phyloP scores from a whole-genome alignment of 495 filamentous ascomycete species.

The Acidomyces sp. region DNA sequence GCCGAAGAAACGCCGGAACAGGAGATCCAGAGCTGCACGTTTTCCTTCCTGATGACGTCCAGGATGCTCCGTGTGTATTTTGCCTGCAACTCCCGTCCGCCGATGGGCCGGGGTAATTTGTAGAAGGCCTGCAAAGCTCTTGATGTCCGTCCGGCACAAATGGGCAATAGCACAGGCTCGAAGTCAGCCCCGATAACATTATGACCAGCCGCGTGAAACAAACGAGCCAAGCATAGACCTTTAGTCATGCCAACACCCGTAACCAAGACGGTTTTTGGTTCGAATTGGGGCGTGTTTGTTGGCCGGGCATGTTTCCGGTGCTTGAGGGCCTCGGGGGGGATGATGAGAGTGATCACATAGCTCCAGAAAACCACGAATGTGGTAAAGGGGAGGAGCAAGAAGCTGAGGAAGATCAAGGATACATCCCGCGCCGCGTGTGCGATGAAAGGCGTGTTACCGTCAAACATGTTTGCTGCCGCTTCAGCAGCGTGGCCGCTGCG shows the following conservation, averaged over 20 bases:
- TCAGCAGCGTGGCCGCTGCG: no score
- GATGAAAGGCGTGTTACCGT: conserved; percentile 21
- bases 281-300: conserved; percentile 30
- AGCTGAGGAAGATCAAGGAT: conserved; percentile 36
- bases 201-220: conserved; percentile 53
- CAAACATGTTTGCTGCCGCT: conserved; percentile 12
- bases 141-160: conserved; percentile 33
- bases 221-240: conserved; percentile 52
- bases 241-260: conserved; percentile 60
- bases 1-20: conserved; percentile 49
- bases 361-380: conserved; percentile 37
- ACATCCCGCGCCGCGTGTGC: conserved; percentile 36
- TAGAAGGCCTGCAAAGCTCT: conserved; percentile 40
- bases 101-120: conserved; percentile 30
- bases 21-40: conserved; percentile 59
- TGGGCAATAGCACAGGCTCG: conserved; percentile 32
- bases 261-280: conserved; percentile 51
- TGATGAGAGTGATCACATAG: conserved; percentile 25
- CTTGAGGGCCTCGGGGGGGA: conserved; percentile 7
- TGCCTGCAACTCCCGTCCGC: conserved; percentile 18
- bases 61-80: conserved; percentile 40
- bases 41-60: conserved; percentile 45
- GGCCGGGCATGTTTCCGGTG: conserved; percentile 25
- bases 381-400: conserved; percentile 42
- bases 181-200: conserved; percentile 62